Evolutionary conservation across 495 filamentous ascomycete species (phyloP).

Genomic region (Daldinia childiae): DNA sequence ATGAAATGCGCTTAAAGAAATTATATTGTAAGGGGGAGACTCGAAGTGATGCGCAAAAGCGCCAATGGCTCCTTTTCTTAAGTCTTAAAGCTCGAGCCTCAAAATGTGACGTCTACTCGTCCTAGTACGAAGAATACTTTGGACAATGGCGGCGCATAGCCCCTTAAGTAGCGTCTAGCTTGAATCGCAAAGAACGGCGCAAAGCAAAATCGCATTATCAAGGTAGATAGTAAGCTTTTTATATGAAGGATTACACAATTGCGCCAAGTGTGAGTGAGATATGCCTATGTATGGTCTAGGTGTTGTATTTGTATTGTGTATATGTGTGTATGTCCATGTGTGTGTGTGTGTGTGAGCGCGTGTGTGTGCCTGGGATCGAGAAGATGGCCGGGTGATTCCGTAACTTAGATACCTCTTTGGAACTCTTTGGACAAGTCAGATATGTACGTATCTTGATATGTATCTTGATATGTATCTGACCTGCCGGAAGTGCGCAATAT

Average conservation of each 20-base stretch:
- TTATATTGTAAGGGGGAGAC: neutral
- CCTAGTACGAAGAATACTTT: slow-evolving; percentile 18
- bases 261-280: slow-evolving; percentile 29
- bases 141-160: slow-evolving; percentile 31
- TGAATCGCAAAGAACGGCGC: slow-evolving; percentile 30
- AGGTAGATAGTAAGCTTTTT: slow-evolving; percentile 15
- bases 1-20: slow-evolving; percentile 30
- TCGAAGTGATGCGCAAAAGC: slow-evolving; percentile 32
- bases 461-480: slow-evolving; percentile 24
- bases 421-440: neutral
- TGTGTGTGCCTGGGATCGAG: slow-evolving; percentile 31
- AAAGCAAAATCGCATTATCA: slow-evolving; percentile 26
- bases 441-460: neutral
- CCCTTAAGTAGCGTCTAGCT: slow-evolving; percentile 28
- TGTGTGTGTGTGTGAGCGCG: slow-evolving; percentile 7
- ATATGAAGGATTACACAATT: slow-evolving; percentile 38
- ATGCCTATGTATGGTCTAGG: slow-evolving; percentile 7
- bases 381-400: slow-evolving; percentile 45
- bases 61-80: slow-evolving; percentile 18
- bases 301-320: slow-evolving; percentile 10
- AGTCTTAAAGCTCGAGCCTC: slow-evolving; percentile 25
- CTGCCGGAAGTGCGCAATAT: slow-evolving; percentile 44
- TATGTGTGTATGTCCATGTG: slow-evolving; percentile 9
- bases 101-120: slow-evolving; percentile 22
- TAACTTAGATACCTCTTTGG: slow-evolving; percentile 11